Percentiles rank a stretch among this genome's conserved stretches.
Evolutionary conservation across 1,284 basidiomycete species (phyloP).

Genomic region (Ustilago cynodontis): DNA sequence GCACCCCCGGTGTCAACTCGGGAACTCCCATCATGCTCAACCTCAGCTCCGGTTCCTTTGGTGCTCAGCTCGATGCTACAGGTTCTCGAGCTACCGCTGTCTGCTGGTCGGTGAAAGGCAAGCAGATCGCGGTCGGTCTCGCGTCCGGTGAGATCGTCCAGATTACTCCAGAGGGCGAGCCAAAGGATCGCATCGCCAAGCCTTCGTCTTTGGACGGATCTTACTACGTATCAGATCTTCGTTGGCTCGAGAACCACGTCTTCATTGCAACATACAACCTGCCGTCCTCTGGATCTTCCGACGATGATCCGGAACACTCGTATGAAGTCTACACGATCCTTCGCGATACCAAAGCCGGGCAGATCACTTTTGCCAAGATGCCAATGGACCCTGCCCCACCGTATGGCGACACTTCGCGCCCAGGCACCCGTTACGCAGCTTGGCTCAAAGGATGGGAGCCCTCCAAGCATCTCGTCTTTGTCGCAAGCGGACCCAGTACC

Average conservation of each 20-base stretch:
- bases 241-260: conserved; percentile 81
- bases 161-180: conserved; percentile 76
- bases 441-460: conserved; percentile 78
- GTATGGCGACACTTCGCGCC: conserved; percentile 74
- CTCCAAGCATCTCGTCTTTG: conserved; percentile 76
- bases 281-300: conserved; percentile 31
- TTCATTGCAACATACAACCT: conserved; percentile 79
- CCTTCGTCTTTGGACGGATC: conserved; percentile 74
- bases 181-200: conserved; percentile 75
- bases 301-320: conserved; percentile 71
- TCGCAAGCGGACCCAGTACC: conserved; percentile 80
- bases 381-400: conserved; percentile 74
- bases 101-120: conserved; percentile 87
- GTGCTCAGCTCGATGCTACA: conserved; percentile 34
- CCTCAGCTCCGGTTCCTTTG: conserved; percentile 47
- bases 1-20: conserved; percentile 63
- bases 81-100: conserved; percentile 71
- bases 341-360: conserved; percentile 76
- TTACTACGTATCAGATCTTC: conserved; percentile 73
- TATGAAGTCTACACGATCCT: conserved; percentile 77
- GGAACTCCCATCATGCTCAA: conserved; percentile 48
- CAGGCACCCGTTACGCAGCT: conserved; percentile 75
- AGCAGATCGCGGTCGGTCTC: conserved; percentile 83
- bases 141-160: conserved; percentile 80
- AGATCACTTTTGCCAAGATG: conserved; percentile 74